Conservation (phyloP, 1,139 yeast species). For the Casaregolazyma suthepensis region DNA sequence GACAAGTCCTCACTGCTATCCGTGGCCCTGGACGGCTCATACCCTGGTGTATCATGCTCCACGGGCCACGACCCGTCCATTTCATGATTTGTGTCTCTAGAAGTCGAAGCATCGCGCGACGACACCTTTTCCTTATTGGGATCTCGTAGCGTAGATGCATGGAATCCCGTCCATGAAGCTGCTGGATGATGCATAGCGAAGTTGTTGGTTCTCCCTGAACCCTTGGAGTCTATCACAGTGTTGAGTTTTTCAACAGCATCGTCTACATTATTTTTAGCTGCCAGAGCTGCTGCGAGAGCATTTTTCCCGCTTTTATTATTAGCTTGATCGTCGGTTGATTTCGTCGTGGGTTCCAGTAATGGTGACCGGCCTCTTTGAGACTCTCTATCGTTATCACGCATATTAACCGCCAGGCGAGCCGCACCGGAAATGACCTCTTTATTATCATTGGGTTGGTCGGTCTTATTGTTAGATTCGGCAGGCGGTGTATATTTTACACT, state of each 20-base stretch:
- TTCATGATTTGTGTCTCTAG: background rate
- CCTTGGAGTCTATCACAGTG: conserved; percentile 10
- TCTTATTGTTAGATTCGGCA: background rate
- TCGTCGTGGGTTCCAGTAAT: background rate
- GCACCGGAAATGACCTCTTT: conserved; percentile 5
- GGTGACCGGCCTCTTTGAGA: conserved; percentile 1
- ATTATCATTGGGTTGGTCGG: background rate
- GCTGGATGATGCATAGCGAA: conserved; percentile 12
- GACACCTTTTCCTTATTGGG: background rate
- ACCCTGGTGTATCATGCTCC: background rate
- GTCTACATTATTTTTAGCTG: conserved; percentile 20
- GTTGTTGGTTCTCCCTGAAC: conserved; percentile 11
- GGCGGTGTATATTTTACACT: background rate
- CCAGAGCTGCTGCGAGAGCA: conserved; percentile 24
- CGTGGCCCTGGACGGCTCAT: background rate
- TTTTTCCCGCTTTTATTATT: conserved; percentile 8
- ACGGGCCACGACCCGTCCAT: background rate
- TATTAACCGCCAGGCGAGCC: conserved; percentile 3
- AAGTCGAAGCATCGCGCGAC: background rate
- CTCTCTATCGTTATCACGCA: background rate
- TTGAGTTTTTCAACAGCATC: conserved; percentile 20
- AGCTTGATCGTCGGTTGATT: background rate
- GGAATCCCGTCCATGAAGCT: conserved; percentile 18
- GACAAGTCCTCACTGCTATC: background rate
- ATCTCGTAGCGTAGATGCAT: conserved; percentile 1